Percentiles rank a stretch among this genome's conserved stretches.
Conservation (phyloP, 2,329 filamentous ascomycete species). For the Gnomoniopsis smithogilvyi region DNA sequence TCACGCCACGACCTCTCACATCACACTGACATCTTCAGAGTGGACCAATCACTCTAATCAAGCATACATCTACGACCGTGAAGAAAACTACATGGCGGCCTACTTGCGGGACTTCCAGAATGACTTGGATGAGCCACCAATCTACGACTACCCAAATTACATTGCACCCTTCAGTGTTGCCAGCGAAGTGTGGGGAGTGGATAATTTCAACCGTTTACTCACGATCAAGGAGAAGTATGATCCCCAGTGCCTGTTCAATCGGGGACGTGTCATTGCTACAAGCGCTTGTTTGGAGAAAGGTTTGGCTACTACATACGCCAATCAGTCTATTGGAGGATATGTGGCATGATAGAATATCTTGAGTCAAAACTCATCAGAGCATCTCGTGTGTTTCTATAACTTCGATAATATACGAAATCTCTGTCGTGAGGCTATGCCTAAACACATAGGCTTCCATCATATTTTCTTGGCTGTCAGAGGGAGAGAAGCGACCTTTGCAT, state of each 20-base stretch:
- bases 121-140: background rate
- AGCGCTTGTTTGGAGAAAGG: constrained; percentile 7
- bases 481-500: too few species aligned
- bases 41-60: constrained; percentile 14
- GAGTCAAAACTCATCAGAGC: background rate
- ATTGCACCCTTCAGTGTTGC: constrained; percentile 5
- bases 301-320: constrained; percentile 6
- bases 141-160: constrained; percentile 15
- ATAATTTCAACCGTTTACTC: constrained; percentile 8
- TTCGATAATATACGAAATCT: too few species aligned
- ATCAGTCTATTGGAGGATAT: background rate
- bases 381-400: too few species aligned
- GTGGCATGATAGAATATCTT: background rate
- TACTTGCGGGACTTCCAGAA: constrained; percentile 11
- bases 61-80: constrained; percentile 6
- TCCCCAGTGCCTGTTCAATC: constrained; percentile 7
- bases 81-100: constrained; percentile 9
- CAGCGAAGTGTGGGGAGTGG: constrained; percentile 13
- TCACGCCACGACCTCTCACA: constrained; percentile 10
- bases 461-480: too few species aligned
- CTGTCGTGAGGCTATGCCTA: too few species aligned
- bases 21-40: constrained; percentile 11
- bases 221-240: constrained; percentile 16
- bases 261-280: constrained; percentile 7
- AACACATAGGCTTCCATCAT: too few species aligned